Evolutionary conservation across 1,139 yeast species (phyloP).

Genomic region (Geotrichum reessii): DNA sequence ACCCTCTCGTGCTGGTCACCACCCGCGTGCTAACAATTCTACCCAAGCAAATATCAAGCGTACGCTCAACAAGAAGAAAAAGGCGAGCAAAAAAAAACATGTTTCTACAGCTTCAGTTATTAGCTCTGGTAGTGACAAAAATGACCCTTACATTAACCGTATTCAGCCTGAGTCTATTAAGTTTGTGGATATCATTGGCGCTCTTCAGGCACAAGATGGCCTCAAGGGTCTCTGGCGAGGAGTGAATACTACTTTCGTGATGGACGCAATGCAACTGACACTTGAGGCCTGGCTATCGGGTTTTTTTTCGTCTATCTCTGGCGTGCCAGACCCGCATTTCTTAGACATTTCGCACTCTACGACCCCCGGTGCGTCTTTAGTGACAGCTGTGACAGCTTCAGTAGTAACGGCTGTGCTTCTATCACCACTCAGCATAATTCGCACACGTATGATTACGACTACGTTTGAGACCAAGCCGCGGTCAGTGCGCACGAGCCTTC

Average conservation of each 20-base stretch:
- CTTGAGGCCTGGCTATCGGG: constrained; percentile 92
- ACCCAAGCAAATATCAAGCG: not conserved
- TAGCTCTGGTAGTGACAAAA: not conserved
- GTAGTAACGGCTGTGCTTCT: constrained; percentile 69
- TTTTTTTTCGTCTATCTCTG: constrained; percentile 69
- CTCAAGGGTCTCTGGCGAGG: constrained; percentile 82
- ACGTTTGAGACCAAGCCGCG: constrained; percentile 38
- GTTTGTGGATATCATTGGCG: constrained; percentile 64
- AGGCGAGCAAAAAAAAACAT: constrained; percentile 1
- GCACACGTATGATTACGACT: constrained; percentile 71
- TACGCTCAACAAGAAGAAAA: not conserved
- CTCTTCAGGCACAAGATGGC: constrained; percentile 72
- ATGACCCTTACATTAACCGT: constrained; percentile 23
- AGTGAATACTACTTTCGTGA: constrained; percentile 74
- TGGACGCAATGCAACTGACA: constrained; percentile 68
- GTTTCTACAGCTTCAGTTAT: not conserved
- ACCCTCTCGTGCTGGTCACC: not conserved
- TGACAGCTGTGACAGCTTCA: constrained; percentile 64
- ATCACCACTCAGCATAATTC: constrained; percentile 76
- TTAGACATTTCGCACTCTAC: constrained; percentile 79
- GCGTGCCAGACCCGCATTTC: constrained; percentile 87
- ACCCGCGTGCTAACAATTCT: not conserved
- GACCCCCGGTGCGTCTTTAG: constrained; percentile 62
- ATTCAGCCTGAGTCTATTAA: constrained; percentile 61
- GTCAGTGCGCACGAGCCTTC: constrained; percentile 37